Evolutionary conservation across 257 asterid genomes (phyloP).

Genomic region (Plantago ovata): DNA sequence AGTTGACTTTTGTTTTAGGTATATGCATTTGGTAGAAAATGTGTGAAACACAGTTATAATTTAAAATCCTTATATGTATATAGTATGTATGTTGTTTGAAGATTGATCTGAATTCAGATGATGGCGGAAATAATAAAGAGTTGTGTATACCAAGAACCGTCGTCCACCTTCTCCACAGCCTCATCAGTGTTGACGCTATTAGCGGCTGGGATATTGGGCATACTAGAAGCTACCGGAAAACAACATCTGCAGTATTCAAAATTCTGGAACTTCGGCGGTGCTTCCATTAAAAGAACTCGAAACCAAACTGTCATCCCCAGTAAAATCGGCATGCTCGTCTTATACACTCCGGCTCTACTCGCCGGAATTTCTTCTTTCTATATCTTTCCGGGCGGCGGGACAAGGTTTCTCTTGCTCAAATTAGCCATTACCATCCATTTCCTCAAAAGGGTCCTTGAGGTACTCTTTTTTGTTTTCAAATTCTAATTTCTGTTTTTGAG

Average conservation of each 20-base stretch:
- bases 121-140: conserved; percentile 18
- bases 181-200: conserved; percentile 26
- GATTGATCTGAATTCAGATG: no score
- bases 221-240: conserved; percentile 49
- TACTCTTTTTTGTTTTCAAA: conserved; percentile 4
- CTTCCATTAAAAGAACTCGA: conserved; percentile 12
- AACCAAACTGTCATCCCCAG: conserved; percentile 30
- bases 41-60: no score
- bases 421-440: conserved; percentile 59
- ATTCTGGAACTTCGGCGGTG: conserved; percentile 34
- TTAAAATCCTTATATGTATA: no score
- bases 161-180: conserved; percentile 34
- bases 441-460: conserved; percentile 74
- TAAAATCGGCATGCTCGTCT: conserved; percentile 55
- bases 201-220: conserved; percentile 24
- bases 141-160: conserved; percentile 24
- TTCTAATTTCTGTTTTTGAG: background rate
- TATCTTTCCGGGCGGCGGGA: conserved; percentile 45
- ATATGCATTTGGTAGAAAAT: no score
- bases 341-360: conserved; percentile 60
- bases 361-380: conserved; percentile 47
- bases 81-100: no score
- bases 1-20: no score
- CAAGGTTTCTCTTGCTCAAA: conserved; percentile 55
- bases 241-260: conserved; percentile 74